phyloP scores from a whole-genome alignment of 768 basidiomycete species.

The Mycena latifolia region DNA sequence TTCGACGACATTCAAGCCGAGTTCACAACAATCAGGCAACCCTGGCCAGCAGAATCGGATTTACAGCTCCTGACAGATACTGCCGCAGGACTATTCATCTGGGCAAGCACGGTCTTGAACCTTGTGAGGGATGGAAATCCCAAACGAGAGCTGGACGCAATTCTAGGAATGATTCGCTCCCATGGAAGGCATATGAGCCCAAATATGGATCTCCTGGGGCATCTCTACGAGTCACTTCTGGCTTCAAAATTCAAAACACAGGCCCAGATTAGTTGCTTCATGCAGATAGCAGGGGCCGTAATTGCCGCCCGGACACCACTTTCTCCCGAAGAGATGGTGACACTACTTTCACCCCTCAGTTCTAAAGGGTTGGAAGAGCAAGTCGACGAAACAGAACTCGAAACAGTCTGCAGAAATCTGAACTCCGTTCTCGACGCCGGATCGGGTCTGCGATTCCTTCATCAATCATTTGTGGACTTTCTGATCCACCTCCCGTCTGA shows the following conservation, averaged over 20 bases:
- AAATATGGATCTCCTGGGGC: neutral
- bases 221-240: neutral
- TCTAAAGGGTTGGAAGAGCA: no score
- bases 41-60: slow-evolving; percentile 6
- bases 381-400: neutral
- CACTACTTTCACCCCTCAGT: neutral
- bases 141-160: neutral
- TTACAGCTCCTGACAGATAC: slow-evolving; percentile 2
- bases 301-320: slow-evolving; percentile 9
- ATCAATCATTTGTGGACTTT: slow-evolving; percentile 20
- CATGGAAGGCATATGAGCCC: no score
- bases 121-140: slow-evolving; percentile 8
- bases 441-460: slow-evolving; percentile 1
- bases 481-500: neutral
- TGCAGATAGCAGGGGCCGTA: neutral
- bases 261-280: neutral
- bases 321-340: neutral
- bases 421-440: neutral
- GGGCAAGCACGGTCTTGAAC: slow-evolving; percentile 16
- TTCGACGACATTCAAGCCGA: neutral
- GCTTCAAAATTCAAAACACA: neutral
- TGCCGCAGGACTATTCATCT: slow-evolving; percentile 23
- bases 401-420: neutral
- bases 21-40: neutral
- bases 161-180: neutral